Evolutionary conservation across 2,329 filamentous ascomycete genomes (phyloP), one percentile per base, ranked within the genome.

Genomic region (Ophiostoma montium): DNA sequence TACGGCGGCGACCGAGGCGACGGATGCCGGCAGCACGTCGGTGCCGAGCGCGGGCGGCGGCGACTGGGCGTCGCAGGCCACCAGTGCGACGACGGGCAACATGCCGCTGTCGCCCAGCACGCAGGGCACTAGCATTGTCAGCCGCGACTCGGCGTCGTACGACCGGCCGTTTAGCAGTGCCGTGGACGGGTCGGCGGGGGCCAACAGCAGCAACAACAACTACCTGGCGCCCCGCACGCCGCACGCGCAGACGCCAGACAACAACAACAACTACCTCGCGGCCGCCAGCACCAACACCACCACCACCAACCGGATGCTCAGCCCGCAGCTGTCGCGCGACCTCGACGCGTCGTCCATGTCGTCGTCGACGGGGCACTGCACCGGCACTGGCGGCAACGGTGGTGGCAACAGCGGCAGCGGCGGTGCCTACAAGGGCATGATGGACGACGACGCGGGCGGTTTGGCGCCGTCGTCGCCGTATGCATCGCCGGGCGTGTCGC

Each of bases 51-150:
- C 70, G 0, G 75, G 72, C 21, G 39, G 39, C 21, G 39, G 39
- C 10, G 78, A 81, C 56, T 80, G 76, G 75, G 72, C 74, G 3
- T 78, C 75, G 4, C 76, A 80, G 55, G 75, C 72, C 5, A 81
- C 77, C 13, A 80, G 75, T 56, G 76, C 76, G 9, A 78, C 76
- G 2, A 80, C 76, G 1, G 72, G 75, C 46, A 80, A 78, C 62
- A 73, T 79, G 71, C 76, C 78, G 3, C 63, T 80, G 33, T 81
- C 78, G 21, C 78, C 78, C 2, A 81, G 77, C 59, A 82, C 78
- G 3, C 71, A 78, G 58, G 78, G 77, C 35, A 82, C 78, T 16
- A 82, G 78, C 61, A 76, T 82, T 54, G 71, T 78, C 55, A 81
- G 77, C 62, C 70, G 70, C 49, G 75, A 78, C 39, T 78, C 75